These are phyloP conservation scores for Ustilago crameri DNA, from an alignment of 1,284 basidiomycete genomes.

Conservation along the genomic window DNA sequence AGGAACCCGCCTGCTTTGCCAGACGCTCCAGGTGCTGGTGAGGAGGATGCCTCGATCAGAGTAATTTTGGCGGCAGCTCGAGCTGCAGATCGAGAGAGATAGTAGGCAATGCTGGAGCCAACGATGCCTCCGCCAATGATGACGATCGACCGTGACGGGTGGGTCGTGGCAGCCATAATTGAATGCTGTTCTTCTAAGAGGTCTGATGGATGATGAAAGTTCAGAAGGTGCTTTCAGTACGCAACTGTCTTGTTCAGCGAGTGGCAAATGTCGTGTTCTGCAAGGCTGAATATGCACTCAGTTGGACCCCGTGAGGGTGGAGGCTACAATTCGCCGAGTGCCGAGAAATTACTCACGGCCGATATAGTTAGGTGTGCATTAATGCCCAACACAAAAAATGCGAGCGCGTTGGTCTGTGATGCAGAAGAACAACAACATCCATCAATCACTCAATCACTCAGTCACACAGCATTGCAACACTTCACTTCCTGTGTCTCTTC, in stretches of 20 bases:
- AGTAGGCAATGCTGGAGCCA: conserved; percentile 85
- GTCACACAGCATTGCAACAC: background rate
- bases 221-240: background rate
- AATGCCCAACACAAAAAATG: background rate
- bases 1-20: conserved; percentile 94
- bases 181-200: background rate
- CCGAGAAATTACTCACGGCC: background rate
- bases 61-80: conserved; percentile 61
- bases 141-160: conserved; percentile 48
- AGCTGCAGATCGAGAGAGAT: conserved; percentile 70
- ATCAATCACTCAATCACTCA: background rate
- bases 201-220: background rate
- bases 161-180: conserved; percentile 31
- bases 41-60: conserved; percentile 79
- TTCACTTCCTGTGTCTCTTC: background rate
- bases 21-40: conserved; percentile 75
- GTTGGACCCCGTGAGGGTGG: conserved; percentile 11
- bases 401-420: background rate
- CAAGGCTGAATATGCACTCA: conserved; percentile 1
- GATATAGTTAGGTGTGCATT: background rate
- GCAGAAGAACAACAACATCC: conserved; percentile 3
- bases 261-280: conserved; percentile 16
- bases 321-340: conserved; percentile 4
- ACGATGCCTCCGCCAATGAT: conserved; percentile 76
- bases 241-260: background rate